Conservation (phyloP, 2,329 filamentous ascomycete species). For the Epichloe gansuensis region DNA sequence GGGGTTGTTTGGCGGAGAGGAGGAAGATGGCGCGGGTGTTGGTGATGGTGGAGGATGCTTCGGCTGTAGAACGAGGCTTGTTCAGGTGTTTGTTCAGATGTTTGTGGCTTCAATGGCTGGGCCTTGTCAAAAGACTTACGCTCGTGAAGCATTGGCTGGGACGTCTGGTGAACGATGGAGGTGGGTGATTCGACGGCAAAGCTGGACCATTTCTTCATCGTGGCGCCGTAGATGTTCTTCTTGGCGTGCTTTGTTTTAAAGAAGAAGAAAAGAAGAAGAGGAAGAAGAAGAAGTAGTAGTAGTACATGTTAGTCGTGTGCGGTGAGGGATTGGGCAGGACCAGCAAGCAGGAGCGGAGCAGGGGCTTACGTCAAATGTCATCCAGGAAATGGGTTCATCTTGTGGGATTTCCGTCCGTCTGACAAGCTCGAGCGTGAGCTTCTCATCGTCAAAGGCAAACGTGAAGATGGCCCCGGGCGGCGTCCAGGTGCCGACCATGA, state of each 20-base stretch:
- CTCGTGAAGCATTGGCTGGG: constrained; percentile 64
- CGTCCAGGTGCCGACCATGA: constrained; percentile 90
- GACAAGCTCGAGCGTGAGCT: constrained; percentile 57
- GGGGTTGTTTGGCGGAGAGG: constrained; percentile 63
- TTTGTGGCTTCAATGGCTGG: no score
- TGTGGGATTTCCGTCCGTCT: constrained; percentile 71
- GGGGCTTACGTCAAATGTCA: constrained; percentile 61
- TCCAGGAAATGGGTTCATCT: constrained; percentile 86
- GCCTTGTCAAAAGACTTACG: constrained; percentile 34
- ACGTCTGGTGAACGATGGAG: constrained; percentile 61
- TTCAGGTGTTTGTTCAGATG: no score
- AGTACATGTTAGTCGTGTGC: no score
- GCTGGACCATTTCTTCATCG: constrained; percentile 89
- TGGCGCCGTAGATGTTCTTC: constrained; percentile 77
- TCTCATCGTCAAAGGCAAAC: constrained; percentile 75
- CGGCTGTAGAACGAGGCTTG: constrained; percentile 32
- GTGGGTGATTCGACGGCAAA: constrained; percentile 64
- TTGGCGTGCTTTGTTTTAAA: constrained; percentile 48
- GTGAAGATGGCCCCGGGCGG: constrained; percentile 84
- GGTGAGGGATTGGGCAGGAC: no score
- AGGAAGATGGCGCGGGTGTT: constrained; percentile 86
- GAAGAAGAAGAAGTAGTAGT: no score
- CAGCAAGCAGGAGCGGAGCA: no score
- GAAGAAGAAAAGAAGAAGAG: no score
- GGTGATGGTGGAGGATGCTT: constrained; percentile 54